Evolutionary conservation across 495 filamentous ascomycete species (phyloP), one percentile per base, ranked within the genome.

Genomic region (Penicillium canariense): DNA sequence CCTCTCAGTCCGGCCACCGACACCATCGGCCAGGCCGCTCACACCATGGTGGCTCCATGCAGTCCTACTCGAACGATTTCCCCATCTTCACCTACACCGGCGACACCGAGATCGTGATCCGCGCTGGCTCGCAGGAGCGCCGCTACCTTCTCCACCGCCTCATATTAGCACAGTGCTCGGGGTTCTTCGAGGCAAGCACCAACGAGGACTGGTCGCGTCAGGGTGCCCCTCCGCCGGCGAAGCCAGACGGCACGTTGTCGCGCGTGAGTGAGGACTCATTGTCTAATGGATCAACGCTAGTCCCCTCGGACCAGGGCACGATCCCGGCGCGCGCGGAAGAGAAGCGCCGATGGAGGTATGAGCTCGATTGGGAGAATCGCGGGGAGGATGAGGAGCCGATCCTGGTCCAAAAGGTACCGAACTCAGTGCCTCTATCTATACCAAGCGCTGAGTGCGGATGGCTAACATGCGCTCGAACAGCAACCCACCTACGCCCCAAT

Each of bases 101-200:
- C 64, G 91, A 96, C 68, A 89, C 95, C 59, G 91, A 96, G 75
- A 89, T 96, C 55, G 63, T 93, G 34, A 84, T 96, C 54, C 77
- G 80, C 54, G 84, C 80, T 18, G 84, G 83, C 45, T 78, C 84
- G 32, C 85, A 87, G 56, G 88, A 92, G 69, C 86, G 85, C 65
- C 82, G 88, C 22, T 96, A 96, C 65, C 80, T 96, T 34, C 81
- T 96, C 17, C 91, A 96, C 70, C 81, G 85, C 35, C 75, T 96
- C 60, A 95, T 91, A 23, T 71, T 96, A 59, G 82, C 87, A 31
- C 87, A 94, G 73, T 93, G 88, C 62, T 95, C 91, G 11, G 91
- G 90, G 1, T 96, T 95, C 73, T 96, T 96, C 71, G 89, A 95
- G 71, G 88, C 90, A 28, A 89, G 89, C 63, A 93, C 88, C 23